Evolutionary conservation across 108 stramenopile genomes (phyloP), one percentile per base, ranked within the genome.

Genomic region (Seminavis robusta): DNA sequence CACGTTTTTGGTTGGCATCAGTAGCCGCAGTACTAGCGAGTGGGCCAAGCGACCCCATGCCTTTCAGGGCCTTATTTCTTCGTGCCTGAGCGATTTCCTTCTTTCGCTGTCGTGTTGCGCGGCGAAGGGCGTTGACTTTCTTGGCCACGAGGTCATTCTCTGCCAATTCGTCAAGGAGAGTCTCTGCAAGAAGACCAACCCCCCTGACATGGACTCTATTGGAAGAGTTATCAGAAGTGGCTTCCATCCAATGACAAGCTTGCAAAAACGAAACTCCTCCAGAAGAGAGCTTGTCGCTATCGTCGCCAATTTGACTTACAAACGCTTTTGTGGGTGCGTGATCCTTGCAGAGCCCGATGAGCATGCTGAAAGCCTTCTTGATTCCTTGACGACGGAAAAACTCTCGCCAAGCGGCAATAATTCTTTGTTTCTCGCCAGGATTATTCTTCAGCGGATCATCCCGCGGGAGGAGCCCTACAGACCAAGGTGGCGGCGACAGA

Each of bases 211-310:
- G 56, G 5, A 87, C 65, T 25, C 47, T 48, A 3, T 57, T 43
- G 10, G 67, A 47, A 9, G 55, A 37, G 45, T 83, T 82, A 53
- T 89, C 87, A 27, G 87, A 88, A 23, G 91, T 92, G 9, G 80
- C 67, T 65, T 92, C 91, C 19, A 92, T 63, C 91, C 91, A 92
- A 59, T 92, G 87, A 50, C 86, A 84, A 16, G 66, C 34, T 19
- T 60, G 71, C 17, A 86, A 44, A 28, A 92, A 61, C 13, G 46
- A 46, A 19, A 45, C 15, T 0, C 7, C 5, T 17, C 29, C 42
- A n/a, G n/a, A n/a, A n/a, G n/a, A n/a, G n/a, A n/a, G n/a, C n/a
- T n/a, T n/a, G n/a, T n/a, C n/a, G 25, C 30, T 51, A 19, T 46
- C 44, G 25, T 43, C 54, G 10, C 47, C 54, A 38, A 60, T 36